Base-by-base conservation (phyloP, 331 rosid species). In the Prunus yedoensis region DNA sequence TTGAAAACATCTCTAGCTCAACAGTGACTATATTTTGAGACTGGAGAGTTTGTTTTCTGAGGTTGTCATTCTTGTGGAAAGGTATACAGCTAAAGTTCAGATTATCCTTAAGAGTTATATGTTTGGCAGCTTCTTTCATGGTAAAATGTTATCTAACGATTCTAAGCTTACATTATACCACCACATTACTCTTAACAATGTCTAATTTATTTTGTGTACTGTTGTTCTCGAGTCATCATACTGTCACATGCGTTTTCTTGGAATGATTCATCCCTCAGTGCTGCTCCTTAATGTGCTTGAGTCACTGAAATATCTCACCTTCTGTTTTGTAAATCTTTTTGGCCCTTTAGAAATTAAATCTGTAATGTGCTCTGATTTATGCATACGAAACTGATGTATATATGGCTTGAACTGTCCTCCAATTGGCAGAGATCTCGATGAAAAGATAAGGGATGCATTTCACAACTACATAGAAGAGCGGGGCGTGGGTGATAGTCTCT, bases 401-500 rank as follows among this genome's bases (percentile, higher is more conserved):
- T 51, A 14, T 75, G 43, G 10, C 27, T 50, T 61, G 43, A 43
- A 51, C 27, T 66, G 51, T 79, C 54, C 64, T 28, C 69, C 32
- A 72, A 52, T 75, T 83, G 79, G 63, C 93, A 94, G 96, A 70
- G 96, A 91, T n/a, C 83, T 90, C 6, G 93, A 91, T 76, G 93
- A 91, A 74, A 84, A 69, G 46, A 86, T 84, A 87, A 84, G 91
- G 76, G 98, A 94, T 81, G 88, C 90, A 32, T 83, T 94, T 75
- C 94, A 94, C 82, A 83, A 41, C 79, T 94, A 82, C 87, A 72
- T 94, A 63, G 96, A 91, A 73, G 97, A 91, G 85, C 91, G 99
- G 74, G 99, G 96, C 8, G 74, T 94, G 52, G 89, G 87, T 20
- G 96, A 91, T 75, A 78, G 78, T 65, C 99, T 91, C 79, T 94